Percentiles rank a stretch among this genome's conserved stretches.
Conservation (phyloP, 176 grass and related monocot genomes). For the Eragrostis nindensis region DNA sequence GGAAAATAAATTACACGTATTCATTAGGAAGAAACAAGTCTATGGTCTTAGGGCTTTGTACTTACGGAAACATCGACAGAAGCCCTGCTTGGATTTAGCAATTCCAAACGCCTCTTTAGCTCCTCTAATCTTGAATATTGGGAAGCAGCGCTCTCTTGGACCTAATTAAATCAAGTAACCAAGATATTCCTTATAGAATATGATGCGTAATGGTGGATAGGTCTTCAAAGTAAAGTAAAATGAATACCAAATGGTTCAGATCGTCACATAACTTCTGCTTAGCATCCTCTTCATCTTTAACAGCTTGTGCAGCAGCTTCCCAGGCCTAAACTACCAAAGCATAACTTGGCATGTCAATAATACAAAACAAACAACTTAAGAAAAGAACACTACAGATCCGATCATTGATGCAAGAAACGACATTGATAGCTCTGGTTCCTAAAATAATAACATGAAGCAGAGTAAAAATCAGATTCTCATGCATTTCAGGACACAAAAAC, state of each 20-base stretch:
- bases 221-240: slow-evolving; percentile 25
- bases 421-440: neutral
- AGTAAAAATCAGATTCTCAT: neutral
- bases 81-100: slow-evolving; percentile 67
- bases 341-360: slow-evolving; percentile 7
- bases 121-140: slow-evolving; percentile 88
- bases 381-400: neutral
- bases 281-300: slow-evolving; percentile 85
- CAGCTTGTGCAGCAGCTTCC: slow-evolving; percentile 73
- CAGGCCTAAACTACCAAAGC: slow-evolving; percentile 66
- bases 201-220: neutral
- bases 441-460: slow-evolving; percentile 6
- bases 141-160: slow-evolving; percentile 81
- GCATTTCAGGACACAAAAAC: neutral
- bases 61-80: slow-evolving; percentile 69
- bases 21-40: slow-evolving; percentile 4
- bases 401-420: neutral
- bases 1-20: slow-evolving; percentile 14
- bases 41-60: neutral
- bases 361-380: slow-evolving; percentile 1
- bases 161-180: slow-evolving; percentile 53
- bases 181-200: slow-evolving; percentile 30
- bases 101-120: slow-evolving; percentile 81
- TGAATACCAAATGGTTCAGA: slow-evolving; percentile 69
- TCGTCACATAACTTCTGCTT: slow-evolving; percentile 93